A percentile compares a stretch with the other conserved stretches of the same genome.
These are phyloP conservation scores for Colletotrichum lini DNA, from an alignment of 2,329 filamentous ascomycete genomes.

Conservation along the genomic window DNA sequence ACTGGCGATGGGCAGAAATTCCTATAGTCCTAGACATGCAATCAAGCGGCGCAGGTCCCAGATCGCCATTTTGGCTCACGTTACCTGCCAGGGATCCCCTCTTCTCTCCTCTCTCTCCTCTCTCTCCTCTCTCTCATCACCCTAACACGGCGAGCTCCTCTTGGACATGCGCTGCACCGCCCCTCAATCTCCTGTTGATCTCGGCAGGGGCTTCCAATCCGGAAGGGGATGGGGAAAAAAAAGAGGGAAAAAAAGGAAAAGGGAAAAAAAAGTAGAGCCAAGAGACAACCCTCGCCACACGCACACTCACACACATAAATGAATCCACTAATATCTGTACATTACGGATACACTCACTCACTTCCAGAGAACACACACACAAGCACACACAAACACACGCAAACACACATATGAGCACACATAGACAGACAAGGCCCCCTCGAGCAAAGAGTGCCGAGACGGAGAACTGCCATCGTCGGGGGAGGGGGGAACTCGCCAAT, in stretches of 20 bases:
- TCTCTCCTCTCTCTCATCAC: slow-evolving; percentile 25
- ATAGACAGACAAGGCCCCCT: not conserved
- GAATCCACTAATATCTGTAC: too few species aligned
- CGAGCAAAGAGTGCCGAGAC: slow-evolving; percentile 29
- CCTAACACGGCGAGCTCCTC: slow-evolving; percentile 16
- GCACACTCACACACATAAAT: not conserved
- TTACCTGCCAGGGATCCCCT: slow-evolving; percentile 11
- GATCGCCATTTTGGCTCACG: slow-evolving; percentile 26
- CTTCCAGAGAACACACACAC: too few species aligned
- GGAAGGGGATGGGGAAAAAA: slow-evolving; percentile 19
- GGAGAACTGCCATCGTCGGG: slow-evolving; percentile 24
- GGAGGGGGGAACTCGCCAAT: not conserved
- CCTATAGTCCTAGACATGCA: slow-evolving; percentile 2
- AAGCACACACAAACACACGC: too few species aligned
- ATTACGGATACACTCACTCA: too few species aligned
- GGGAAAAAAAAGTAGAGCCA: slow-evolving; percentile 18
- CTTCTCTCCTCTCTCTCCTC: too few species aligned
- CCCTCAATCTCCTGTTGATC: slow-evolving; percentile 40
- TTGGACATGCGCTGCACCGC: slow-evolving; percentile 25
- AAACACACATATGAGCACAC: too few species aligned
- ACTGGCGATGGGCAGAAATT: slow-evolving; percentile 16
- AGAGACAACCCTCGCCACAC: slow-evolving; percentile 20
- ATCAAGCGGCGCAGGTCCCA: slow-evolving; percentile 21
- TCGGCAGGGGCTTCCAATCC: slow-evolving; percentile 23
- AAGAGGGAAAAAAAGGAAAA: slow-evolving; percentile 2